Evolutionary conservation across 805 yeast species (phyloP).

Genomic region (Saccharomycopsis olivae): DNA sequence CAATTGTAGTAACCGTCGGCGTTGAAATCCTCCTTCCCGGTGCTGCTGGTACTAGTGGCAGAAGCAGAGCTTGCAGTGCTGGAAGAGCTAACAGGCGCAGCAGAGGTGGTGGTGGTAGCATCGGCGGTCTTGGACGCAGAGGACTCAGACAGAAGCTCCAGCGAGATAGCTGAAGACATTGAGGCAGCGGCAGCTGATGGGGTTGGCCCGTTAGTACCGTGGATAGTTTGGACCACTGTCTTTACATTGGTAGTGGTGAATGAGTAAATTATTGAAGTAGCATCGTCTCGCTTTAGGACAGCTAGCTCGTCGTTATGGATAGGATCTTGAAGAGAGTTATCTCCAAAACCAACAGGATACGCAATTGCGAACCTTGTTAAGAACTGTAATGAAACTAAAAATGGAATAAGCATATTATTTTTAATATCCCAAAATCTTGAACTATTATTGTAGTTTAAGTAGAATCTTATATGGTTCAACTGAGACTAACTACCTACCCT

Average conservation of each 20-base stretch:
- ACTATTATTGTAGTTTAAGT: too few species aligned
- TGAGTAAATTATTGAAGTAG: too few species aligned
- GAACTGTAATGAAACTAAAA: too few species aligned
- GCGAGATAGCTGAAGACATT: constrained; percentile 12
- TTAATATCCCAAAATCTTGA: too few species aligned
- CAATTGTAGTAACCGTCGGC: constrained; percentile 12
- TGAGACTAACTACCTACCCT: too few species aligned
- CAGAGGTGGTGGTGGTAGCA: constrained; percentile 8
- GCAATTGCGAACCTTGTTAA: too few species aligned
- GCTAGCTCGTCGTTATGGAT: too few species aligned
- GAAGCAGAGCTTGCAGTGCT: constrained; percentile 3
- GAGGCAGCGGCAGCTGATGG: constrained; percentile 12
- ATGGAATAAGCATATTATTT: too few species aligned
- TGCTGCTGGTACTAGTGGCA: constrained; percentile 4
- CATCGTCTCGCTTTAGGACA: too few species aligned
- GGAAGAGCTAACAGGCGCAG: constrained; percentile 7
- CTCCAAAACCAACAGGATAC: too few species aligned
- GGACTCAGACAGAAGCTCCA: not conserved
- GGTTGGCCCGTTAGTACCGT: constrained; percentile 7
- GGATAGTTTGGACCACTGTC: constrained; percentile 12
- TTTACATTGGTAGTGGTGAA: constrained; percentile 6
- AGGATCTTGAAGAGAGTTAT: too few species aligned
- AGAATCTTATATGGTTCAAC: too few species aligned
- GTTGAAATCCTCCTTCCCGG: constrained; percentile 8
- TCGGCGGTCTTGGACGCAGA: constrained; percentile 3